Evolutionary conservation across 2,329 filamentous ascomycete species (phyloP), one percentile per base, ranked within the genome.

Genomic region (Pseudocercospora cruenta): DNA sequence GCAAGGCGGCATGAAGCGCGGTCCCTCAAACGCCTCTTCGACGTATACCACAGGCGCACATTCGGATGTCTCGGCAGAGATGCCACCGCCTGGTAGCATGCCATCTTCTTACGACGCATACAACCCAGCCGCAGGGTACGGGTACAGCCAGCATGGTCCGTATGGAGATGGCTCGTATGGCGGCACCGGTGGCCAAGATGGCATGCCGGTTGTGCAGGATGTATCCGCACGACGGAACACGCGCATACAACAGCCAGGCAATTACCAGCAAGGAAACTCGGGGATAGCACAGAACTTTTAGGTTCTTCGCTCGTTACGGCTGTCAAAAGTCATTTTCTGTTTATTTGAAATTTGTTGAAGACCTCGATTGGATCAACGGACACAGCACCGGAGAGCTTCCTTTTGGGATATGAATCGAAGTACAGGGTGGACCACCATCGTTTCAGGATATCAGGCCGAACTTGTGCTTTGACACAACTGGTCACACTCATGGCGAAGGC

Each of bases 271-370:
- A 82, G 88, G 87, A 36, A 96, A 92, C 74, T 92, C 92, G 45
- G 95, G 95, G 66, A 97, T 99, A 74, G 92, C 95, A 33, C 95
- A 98, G 81, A 99, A 99, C 80, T 99, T 99, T 75, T 98, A 69
- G 60, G n/a, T 60, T n/a, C 31, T 21, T 39, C n/a, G 19, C 33
- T 39, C 9, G n/a, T 39, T 39, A n/a, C 33, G 14, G n/a, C 55
- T 21, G 31, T 39, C n/a, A 58, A 58, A 58, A 58, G 31, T 58
- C 33, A 12, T 58, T 22, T 21, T 58, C 24, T 19, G 9, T 55
- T 58, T 22, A 8, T 51, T 53, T 49, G 28, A 21, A 43, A 43
- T 31, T 62, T 60, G 55, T 54, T 60, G 53, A 58, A 45, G 59
- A 59, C 31, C 36, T 51, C 55, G 22, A 58, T 31, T 63, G 61